Base-by-base conservation (phyloP, 2,329 filamentous ascomycete species). In the Fusarium praegraminearum region DNA sequence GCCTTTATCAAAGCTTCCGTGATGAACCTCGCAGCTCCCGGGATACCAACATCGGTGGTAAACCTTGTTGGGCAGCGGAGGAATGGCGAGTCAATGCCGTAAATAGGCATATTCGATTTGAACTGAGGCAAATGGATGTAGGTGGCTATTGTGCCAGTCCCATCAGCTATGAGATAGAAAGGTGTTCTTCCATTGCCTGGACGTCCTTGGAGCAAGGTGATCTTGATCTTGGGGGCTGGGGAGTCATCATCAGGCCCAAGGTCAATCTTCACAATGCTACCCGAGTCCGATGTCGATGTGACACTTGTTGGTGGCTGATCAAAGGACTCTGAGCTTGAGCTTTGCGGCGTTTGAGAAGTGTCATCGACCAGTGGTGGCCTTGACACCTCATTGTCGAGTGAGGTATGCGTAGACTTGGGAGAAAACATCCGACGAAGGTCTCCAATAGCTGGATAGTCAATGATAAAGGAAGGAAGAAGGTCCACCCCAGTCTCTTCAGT, bases 121-220 rank as follows among this genome's bases (percentile, higher is more conserved):
- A 51, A 36, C 32, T 22, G 33, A 22, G 47, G 47, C 33, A 51
- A 26, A 35, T 51, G 47, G 16, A 51, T 35, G 8, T 51, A 51
- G 33, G 28, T 51, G 22, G 47, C 47, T 24, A 51, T 51, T 7
- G 47, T 38, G 26, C 47, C 47, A 3, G 47, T 51, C 5, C 47
- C 47, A n/a, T 51, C 47, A n/a, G 47, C 47, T 24, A 51, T 51
- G 20, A 51, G 32, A 26, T 51, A 51, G 13, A 51, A 51, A 18
- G 47, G 47, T 33, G 8, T 35, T 49, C 13, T 20, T 20, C 20
- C 45, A 30, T 15, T 20, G 7, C 45, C 30, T 15, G 45, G 45
- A 4, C 28, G 45, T 35, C 45, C 45, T 20, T 51, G 47, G 13
- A 51, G 47, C 20, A 51, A 35, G 30, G 30, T 33, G 26, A 33